Evolutionary conservation across 2,329 filamentous ascomycete species (phyloP).

Genomic region (Madurella fahalii): DNA sequence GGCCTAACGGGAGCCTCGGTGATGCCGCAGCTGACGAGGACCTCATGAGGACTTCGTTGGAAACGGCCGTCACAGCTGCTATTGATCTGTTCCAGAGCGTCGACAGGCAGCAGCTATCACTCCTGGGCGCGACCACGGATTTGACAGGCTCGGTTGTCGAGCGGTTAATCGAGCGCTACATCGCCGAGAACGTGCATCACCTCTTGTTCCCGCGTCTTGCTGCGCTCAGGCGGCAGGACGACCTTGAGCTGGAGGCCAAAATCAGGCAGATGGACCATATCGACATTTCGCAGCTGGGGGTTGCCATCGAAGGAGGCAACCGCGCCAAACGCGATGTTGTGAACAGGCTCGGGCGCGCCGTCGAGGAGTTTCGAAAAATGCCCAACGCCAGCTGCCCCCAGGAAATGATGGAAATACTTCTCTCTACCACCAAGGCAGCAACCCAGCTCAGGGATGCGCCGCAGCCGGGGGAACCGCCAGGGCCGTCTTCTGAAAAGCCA

Average conservation of each 20-base stretch:
- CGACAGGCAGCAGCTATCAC: conserved; percentile 89
- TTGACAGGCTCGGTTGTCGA: conserved; percentile 90
- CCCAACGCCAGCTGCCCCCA: conserved; percentile 72
- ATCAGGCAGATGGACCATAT: conserved; percentile 91
- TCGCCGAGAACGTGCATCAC: conserved; percentile 88
- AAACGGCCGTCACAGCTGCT: conserved; percentile 86
- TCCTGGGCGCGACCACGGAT: conserved; percentile 88
- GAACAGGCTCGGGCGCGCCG: conserved; percentile 68
- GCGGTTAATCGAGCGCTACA: conserved; percentile 88
- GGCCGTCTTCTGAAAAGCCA: conserved; percentile 47
- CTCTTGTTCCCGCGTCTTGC: conserved; percentile 81
- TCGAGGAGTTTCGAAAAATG: conserved; percentile 88
- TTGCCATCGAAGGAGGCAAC: conserved; percentile 74
- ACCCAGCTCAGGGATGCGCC: conserved; percentile 61
- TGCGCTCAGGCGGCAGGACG: conserved; percentile 72
- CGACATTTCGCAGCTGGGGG: conserved; percentile 91
- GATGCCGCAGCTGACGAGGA: conserved; percentile 70
- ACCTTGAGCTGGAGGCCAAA: conserved; percentile 81
- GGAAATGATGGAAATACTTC: conserved; percentile 79
- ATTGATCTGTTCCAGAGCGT: conserved; percentile 96
- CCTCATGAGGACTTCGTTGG: conserved; percentile 79
- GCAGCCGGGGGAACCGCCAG: conserved; percentile 23
- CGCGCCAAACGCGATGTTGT: conserved; percentile 78
- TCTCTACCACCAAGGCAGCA: conserved; percentile 78
- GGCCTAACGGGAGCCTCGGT: conserved; percentile 30